These are phyloP conservation scores for Crithidia mellificae DNA, from an alignment of 208 protist genomes.

Conservation along the genomic window DNA sequence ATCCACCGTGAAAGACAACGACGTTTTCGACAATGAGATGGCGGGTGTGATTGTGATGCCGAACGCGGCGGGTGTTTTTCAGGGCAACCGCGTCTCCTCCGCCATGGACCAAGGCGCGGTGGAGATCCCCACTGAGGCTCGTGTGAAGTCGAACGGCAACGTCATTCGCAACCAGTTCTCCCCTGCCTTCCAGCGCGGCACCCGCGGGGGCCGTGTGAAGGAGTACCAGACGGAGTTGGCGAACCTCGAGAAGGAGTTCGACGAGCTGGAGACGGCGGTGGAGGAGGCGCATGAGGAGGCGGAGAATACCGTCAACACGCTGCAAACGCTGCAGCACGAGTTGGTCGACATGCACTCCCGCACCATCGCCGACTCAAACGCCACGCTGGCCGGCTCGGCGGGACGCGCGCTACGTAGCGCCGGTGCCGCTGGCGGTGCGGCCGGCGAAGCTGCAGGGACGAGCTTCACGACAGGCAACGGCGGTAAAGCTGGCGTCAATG, in stretches of 20 bases:
- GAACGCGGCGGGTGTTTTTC: conserved; percentile 51
- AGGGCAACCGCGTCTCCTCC: conserved; percentile 76
- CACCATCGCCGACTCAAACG: conserved; percentile 10
- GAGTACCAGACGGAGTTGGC: conserved; percentile 47
- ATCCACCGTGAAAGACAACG: conserved; percentile 54
- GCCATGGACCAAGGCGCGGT: conserved; percentile 58
- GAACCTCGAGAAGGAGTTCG: conserved; percentile 35
- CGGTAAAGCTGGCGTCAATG: too few species aligned
- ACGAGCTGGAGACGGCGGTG: conserved; percentile 21
- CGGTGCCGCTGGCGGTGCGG: background rate
- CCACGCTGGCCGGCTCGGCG: conserved; percentile 17
- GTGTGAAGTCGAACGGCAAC: conserved; percentile 63
- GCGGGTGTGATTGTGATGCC: conserved; percentile 49
- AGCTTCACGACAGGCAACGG: too few species aligned
- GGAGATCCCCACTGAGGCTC: conserved; percentile 53
- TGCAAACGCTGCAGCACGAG: conserved; percentile 27
- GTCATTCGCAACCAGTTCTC: conserved; percentile 87
- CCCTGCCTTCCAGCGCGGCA: conserved; percentile 71
- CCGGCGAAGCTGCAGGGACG: too few species aligned
- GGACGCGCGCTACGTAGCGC: conserved; percentile 13
- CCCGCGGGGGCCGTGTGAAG: conserved; percentile 52
- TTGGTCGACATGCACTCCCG: conserved; percentile 23
- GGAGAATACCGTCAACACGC: conserved; percentile 6
- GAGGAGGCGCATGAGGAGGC: conserved; percentile 19
- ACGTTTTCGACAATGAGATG: conserved; percentile 82